Conservation (phyloP, 148 eudicot genomes). For the Vaccinium corymbosum region DNA sequence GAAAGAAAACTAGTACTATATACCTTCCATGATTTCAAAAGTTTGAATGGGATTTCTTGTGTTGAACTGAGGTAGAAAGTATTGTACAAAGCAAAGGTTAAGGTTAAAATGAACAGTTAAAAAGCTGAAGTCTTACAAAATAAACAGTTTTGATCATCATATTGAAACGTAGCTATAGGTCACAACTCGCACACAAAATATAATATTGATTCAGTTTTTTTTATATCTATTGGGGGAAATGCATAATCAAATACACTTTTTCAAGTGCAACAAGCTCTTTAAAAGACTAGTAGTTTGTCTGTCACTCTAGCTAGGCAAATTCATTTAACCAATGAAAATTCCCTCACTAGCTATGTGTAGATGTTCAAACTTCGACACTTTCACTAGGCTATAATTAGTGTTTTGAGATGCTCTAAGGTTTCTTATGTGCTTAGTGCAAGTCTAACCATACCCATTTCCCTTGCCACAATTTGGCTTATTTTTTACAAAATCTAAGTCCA, state of each 20-base stretch:
- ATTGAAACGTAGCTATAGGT: background rate
- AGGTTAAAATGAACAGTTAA: background rate
- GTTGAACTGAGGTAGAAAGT: background rate
- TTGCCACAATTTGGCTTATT: too few relatives aligned
- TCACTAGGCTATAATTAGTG: background rate
- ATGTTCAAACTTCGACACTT: background rate
- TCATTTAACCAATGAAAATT: background rate
- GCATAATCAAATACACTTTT: background rate
- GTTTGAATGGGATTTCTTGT: conserved; percentile 8
- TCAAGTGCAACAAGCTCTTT: background rate
- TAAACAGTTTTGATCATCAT: background rate
- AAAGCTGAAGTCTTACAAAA: background rate
- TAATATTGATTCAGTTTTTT: background rate
- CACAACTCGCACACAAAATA: background rate
- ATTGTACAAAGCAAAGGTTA: background rate
- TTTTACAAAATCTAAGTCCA: too few relatives aligned
- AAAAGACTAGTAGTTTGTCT: background rate
- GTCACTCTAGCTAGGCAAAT: background rate
- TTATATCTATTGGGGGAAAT: background rate
- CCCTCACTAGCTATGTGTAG: background rate
- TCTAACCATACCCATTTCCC: too few relatives aligned
- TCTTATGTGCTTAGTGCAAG: background rate
- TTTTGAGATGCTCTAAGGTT: background rate
- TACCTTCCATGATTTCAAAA: background rate
- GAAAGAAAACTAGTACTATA: background rate